Base-by-base conservation (phyloP, 2,329 filamentous ascomycete genomes). In the Ophiostoma sp. region DNA sequence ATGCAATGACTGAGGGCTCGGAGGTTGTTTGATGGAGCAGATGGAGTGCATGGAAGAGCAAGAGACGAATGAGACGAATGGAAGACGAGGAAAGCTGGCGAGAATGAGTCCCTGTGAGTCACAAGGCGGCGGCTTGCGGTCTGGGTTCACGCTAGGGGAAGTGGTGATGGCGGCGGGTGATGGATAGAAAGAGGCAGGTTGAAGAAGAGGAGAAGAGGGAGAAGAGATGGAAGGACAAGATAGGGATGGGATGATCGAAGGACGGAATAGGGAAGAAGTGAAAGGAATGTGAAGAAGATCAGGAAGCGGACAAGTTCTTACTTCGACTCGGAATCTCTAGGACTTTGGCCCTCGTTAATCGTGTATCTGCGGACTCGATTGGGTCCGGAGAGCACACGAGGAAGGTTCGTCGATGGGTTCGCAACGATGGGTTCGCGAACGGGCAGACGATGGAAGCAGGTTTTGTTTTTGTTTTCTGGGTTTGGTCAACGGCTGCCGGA, bases 161-260 rank as follows among this genome's bases (percentile, higher is more conserved):
- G 39, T 12, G 17, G 45, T 52, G 50, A 50, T 25, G 39, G 59
- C 28, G 31, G 39, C 52, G 71, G 75, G 70, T 69, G 69, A 70
- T 72, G 52, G 76, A 70, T 77, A 73, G 52, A 15, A 31, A 22
- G 25, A 48, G 52, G 59, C 52, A 57, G 28, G 22, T 22, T n/a
- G n/a, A n/a, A n/a, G 52, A 55, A 19, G 50, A 25, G 50, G n/a
- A 22, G 25, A 61, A 33, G 25, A 28, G 5, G 22, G 52, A 61
- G 12, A 17, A 50, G 39, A 31, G 64, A 50, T 33, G 19, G 42
- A n/a, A 66, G 22, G 39, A 31, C 63, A 68, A 25, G 39, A 66
- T 28, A 45, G 42, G 36, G 36, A 39, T n/a, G 42, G 36, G 36
- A 39, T n/a, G 33, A 68, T 28, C 33, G 52, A 45, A 33, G 52